Conservation (phyloP, 2,329 filamentous ascomycete species). For the Diaporthe sp. region DNA sequence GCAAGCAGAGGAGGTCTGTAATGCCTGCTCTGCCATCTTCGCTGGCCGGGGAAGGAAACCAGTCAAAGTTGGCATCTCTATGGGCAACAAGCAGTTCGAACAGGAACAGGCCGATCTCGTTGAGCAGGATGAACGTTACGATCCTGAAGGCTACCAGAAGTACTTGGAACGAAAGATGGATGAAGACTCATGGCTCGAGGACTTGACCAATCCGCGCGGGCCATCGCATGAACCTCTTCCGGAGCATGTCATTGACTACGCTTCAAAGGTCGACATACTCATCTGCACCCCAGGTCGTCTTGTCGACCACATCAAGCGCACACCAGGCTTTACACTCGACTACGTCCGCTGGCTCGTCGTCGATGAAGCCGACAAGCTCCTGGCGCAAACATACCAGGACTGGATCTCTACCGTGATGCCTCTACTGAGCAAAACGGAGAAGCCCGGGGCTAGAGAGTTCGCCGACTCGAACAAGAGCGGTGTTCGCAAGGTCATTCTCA, state of each 20-base stretch:
- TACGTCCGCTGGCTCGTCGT: conserved; percentile 89
- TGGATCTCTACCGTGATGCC: conserved; percentile 83
- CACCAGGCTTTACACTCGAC: conserved; percentile 82
- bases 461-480: conserved; percentile 62
- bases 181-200: conserved; percentile 51
- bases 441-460: conserved; percentile 62
- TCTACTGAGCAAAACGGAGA: conserved; percentile 57
- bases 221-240: conserved; percentile 53
- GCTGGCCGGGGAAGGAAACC: conserved; percentile 68
- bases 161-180: conserved; percentile 48
- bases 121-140: conserved; percentile 65
- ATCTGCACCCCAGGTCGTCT: conserved; percentile 92
- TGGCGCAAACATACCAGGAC: conserved; percentile 92
- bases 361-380: conserved; percentile 91
- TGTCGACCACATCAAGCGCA: conserved; percentile 89
- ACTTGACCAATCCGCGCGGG: conserved; percentile 6
- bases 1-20: conserved; percentile 83
- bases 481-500: conserved; percentile 85
- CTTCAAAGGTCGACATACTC: conserved; percentile 84
- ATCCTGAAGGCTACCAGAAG: conserved; percentile 67
- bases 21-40: conserved; percentile 75
- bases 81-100: conserved; percentile 82
- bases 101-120: conserved; percentile 65
- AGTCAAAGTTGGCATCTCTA: conserved; percentile 82
- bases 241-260: conserved; percentile 72